Conservation (phyloP, 2,329 filamentous ascomycete genomes). For the Thyridium curvatum region DNA sequence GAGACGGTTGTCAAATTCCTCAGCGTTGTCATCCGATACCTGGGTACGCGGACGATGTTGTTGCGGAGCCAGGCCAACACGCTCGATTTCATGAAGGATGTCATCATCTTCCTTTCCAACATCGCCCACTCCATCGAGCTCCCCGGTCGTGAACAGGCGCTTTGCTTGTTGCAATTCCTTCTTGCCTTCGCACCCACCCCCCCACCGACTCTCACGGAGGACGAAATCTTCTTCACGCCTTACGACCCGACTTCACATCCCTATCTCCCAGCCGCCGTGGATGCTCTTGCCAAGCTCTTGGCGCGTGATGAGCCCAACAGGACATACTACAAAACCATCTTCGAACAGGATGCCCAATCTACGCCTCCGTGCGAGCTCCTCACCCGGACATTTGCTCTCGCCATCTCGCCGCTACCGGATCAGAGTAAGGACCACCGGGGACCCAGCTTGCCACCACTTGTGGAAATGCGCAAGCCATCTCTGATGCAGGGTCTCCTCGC, state of each 20-base stretch:
- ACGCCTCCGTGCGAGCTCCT: conserved; percentile 70
- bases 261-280: conserved; percentile 84
- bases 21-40: conserved; percentile 73
- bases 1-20: conserved; percentile 76
- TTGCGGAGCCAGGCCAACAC: conserved; percentile 78
- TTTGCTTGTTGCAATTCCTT: conserved; percentile 81
- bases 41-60: conserved; percentile 85
- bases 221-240: conserved; percentile 65
- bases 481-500: conserved; percentile 89
- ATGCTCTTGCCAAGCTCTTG: conserved; percentile 84
- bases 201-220: conserved; percentile 50
- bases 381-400: conserved; percentile 79
- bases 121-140: conserved; percentile 75
- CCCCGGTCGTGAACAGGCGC: conserved; percentile 78
- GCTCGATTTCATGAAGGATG: conserved; percentile 95
- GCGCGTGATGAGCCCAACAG: conserved; percentile 92
- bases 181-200: conserved; percentile 83
- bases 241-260: conserved; percentile 79
- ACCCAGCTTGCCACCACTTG: conserved; percentile 56
- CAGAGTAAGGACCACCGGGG: conserved; percentile 34
- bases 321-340: conserved; percentile 75
- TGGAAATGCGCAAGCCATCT: conserved; percentile 80
- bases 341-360: conserved; percentile 62
- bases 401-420: conserved; percentile 79
- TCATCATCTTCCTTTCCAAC: conserved; percentile 85